These are phyloP conservation scores for Epithemia pelagica DNA, from an alignment of 108 stramenopile genomes.

Conservation along the genomic window DNA sequence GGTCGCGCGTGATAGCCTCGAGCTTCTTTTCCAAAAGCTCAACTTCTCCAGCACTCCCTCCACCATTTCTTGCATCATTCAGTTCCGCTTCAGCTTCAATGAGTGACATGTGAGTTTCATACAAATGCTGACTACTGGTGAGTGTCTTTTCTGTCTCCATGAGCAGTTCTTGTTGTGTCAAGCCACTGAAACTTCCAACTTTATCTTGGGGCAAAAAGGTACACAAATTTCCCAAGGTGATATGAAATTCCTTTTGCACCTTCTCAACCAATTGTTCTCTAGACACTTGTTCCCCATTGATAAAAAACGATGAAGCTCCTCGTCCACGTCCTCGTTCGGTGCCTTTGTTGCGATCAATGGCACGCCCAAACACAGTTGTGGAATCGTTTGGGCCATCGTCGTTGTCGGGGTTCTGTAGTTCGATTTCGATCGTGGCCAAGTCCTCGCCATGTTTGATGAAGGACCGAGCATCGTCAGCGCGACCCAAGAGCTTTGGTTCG, in stretches of 20 bases:
- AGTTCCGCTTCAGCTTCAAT: conserved; percentile 62
- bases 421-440: conserved; percentile 75
- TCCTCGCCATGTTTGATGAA: conserved; percentile 87
- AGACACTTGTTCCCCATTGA: conserved; percentile 39
- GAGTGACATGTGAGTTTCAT: conserved; percentile 62
- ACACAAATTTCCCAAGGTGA: conserved; percentile 90
- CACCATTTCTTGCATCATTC: conserved; percentile 2
- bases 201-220: conserved; percentile 95
- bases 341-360: conserved; percentile 40
- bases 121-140: conserved; percentile 33
- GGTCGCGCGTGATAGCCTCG: conserved; percentile 41
- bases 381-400: conserved; percentile 22
- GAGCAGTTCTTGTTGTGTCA: conserved; percentile 64
- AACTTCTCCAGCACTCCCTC: conserved; percentile 24
- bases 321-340: conserved; percentile 21
- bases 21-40: conserved; percentile 41
- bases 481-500: conserved; percentile 73
- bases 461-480: conserved; percentile 75
- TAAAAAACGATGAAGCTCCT: conserved; percentile 36
- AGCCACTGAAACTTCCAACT: conserved; percentile 87
- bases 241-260: conserved; percentile 54
- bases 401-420: conserved; percentile 38
- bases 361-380: conserved; percentile 25
- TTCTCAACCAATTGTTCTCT: conserved; percentile 55
- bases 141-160: conserved; percentile 84